phyloP scores from a whole-genome alignment of 495 filamentous ascomycete genomes.

The Staphylotrichum longicolle region DNA sequence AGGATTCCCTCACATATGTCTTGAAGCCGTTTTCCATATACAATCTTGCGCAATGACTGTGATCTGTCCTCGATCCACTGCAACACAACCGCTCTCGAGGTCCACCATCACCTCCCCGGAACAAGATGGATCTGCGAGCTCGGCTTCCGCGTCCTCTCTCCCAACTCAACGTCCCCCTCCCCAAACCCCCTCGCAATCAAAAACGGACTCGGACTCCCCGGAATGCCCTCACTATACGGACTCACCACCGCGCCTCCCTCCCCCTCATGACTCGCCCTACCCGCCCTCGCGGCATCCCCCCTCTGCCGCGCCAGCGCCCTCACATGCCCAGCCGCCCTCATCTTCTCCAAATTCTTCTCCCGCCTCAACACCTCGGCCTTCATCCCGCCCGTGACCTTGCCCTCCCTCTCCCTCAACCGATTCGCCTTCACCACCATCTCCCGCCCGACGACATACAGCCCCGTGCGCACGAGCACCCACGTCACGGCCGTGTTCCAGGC shows the following conservation, averaged over 20 bases:
- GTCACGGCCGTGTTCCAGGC: conserved; percentile 23
- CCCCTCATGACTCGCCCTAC: not conserved
- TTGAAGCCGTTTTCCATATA: too few relatives aligned
- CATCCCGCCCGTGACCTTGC: conserved; percentile 24
- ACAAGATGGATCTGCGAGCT: conserved; percentile 21
- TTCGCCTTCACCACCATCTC: conserved; percentile 17
- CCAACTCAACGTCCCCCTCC: conserved; percentile 23
- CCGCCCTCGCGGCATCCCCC: not conserved
- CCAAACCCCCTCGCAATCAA: not conserved
- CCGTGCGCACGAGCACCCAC: conserved; percentile 24
- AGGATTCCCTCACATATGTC: too few relatives aligned
- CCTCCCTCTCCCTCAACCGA: conserved; percentile 21
- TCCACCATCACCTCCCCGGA: conserved; percentile 1
- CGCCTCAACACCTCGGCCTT: conserved; percentile 30
- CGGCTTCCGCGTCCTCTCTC: conserved; percentile 19
- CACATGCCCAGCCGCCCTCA: conserved; percentile 25
- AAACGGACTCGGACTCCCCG: conserved; percentile 19
- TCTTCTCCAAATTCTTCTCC: conserved; percentile 27
- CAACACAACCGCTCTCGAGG: too few relatives aligned
- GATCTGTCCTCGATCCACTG: too few relatives aligned
- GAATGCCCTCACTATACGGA: conserved; percentile 11
- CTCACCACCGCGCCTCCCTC: conserved; percentile 6
- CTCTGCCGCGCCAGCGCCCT: conserved; percentile 15
- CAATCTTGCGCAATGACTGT: too few relatives aligned
- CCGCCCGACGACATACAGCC: conserved; percentile 24